Evolutionary conservation across 768 basidiomycete genomes (phyloP).

Genomic region (Tylopilus felleus): DNA sequence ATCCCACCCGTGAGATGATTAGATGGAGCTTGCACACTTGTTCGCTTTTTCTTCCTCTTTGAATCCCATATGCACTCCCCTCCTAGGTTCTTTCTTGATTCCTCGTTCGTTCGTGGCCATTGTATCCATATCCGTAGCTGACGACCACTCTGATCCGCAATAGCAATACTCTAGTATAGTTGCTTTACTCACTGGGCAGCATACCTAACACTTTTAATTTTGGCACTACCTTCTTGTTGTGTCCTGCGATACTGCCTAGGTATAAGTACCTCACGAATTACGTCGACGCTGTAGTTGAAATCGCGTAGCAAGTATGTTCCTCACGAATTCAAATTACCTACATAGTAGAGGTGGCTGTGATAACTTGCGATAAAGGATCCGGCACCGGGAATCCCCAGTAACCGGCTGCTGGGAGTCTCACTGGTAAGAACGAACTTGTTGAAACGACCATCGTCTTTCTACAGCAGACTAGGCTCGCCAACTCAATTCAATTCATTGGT

Average conservation of each 20-base stretch:
- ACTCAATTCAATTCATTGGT: neutral
- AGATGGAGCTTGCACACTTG: neutral
- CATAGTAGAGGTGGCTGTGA: neutral
- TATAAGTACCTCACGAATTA: neutral
- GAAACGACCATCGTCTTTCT: neutral
- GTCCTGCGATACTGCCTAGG: neutral
- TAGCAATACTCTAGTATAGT: conserved; percentile 28
- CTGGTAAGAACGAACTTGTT: too few species aligned
- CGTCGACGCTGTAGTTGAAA: conserved; percentile 9
- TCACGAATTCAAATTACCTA: conserved; percentile 11
- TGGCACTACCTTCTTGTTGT: conserved; percentile 7
- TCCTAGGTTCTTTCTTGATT: conserved; percentile 2
- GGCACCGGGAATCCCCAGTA: conserved; percentile 4
- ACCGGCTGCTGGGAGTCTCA: conserved; percentile 8
- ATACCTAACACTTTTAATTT: conserved; percentile 29
- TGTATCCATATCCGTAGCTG: conserved; percentile 32
- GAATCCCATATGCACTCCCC: conserved; percentile 14
- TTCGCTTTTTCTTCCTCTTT: conserved; percentile 8
- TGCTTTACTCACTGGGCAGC: conserved; percentile 25
- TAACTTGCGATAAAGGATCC: neutral
- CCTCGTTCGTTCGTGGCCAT: conserved; percentile 8
- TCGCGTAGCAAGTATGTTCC: conserved; percentile 1
- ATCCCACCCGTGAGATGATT: conserved; percentile 16
- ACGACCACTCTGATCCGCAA: conserved; percentile 13
- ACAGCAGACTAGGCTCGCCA: neutral